Evolutionary conservation across 2,329 filamentous ascomycete genomes (phyloP).

Genomic region (Colletotrichum sp.): DNA sequence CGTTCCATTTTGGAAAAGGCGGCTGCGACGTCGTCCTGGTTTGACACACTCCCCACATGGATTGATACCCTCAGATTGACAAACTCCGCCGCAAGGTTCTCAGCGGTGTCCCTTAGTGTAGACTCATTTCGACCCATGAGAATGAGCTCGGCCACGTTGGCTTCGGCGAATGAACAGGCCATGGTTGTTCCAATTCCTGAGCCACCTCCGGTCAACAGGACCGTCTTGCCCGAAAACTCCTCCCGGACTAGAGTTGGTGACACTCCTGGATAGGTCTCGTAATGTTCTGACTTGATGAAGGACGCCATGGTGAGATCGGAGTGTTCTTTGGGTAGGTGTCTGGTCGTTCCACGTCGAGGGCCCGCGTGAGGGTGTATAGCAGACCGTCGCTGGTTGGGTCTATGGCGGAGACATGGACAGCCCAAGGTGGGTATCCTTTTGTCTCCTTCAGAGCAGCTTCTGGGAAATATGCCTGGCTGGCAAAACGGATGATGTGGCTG

Average conservation of each 20-base stretch:
- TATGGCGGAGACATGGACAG: not conserved
- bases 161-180: slow-evolving; percentile 59
- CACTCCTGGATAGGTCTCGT: not conserved
- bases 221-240: slow-evolving; percentile 43
- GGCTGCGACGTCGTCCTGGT: not conserved
- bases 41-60: not conserved
- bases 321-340: not conserved
- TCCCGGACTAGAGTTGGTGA: not conserved
- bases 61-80: not conserved
- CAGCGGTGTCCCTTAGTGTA: not conserved
- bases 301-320: not conserved
- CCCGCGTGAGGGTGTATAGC: not conserved
- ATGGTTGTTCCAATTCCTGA: slow-evolving; percentile 70
- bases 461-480: not conserved
- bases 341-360: not conserved
- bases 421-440: not conserved
- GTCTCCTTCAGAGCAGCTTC: not conserved
- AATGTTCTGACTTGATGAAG: not conserved
- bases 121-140: slow-evolving; percentile 42
- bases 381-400: not conserved
- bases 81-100: not conserved
- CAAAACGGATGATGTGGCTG: not conserved
- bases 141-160: slow-evolving; percentile 39
- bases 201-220: slow-evolving; percentile 72
- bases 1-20: not conserved